Evolutionary conservation across 1,284 basidiomycete genomes (phyloP), one percentile per base, ranked within the genome.

Genomic region (Pascua sp.): DNA sequence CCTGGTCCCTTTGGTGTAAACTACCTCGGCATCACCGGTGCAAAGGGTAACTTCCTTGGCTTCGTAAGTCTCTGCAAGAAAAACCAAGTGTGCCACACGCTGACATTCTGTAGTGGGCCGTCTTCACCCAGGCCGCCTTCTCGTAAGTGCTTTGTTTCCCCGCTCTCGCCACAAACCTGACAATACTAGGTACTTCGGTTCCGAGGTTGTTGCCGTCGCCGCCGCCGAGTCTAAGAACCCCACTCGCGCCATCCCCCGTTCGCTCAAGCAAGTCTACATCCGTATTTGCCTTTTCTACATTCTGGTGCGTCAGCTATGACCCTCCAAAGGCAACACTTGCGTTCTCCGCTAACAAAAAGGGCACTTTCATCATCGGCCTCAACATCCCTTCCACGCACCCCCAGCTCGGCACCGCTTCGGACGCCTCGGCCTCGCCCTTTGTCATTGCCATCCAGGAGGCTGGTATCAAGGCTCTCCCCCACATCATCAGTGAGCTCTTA

Each of bases 261-360:
- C 90, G 2, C 85, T 87, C 75, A 81, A 82, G 61, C 80, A 86
- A 42, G 88, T 91, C 36, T 88, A 87, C 74, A 78, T 86, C 62
- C 85, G 87, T 67, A 89, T 93, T 63, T 80, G 78, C 16, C 61
- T 89, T 59, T 82, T 92, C 73, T 92, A 91, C 78, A 84, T 32
- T 49, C 47, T 49, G 17, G 24, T 32, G 7, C 24, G 24, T 32
- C 4, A 7, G 7, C 7, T 32, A 4, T 32, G 24, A 7, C 7
- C 24, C 24, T 32, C 24, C 24, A 32, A 32, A 32, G 7, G 24
- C 24, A 7, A 32, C 24, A 32, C 4, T 32, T 32, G 24, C 24
- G 24, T 32, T 32, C 24, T 32, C 24, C 24, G 24, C 24, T 32
- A 32, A 32, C 24, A 32, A 32, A 32, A 3, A 32, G 24, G 77